These are phyloP conservation scores for Nakazawaea ishiwadae DNA, from an alignment of 805 yeast genomes.

Conservation along the genomic window DNA sequence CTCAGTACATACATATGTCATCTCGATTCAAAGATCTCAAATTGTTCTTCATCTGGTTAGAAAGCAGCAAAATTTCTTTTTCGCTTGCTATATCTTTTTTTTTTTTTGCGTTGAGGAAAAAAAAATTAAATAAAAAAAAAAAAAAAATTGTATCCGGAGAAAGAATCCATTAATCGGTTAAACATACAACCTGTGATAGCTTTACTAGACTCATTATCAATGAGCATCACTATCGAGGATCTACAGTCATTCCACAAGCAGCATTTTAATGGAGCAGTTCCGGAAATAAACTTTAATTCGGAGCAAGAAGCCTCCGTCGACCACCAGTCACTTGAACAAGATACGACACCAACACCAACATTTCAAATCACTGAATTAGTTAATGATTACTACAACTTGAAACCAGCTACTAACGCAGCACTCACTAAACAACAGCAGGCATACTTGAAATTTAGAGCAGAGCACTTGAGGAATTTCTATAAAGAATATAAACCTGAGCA, in stretches of 20 bases:
- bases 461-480: slow-evolving; percentile 2
- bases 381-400: slow-evolving; percentile 9
- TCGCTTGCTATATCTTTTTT: neutral
- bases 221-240: neutral
- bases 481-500: neutral
- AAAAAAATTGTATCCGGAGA: neutral
- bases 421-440: slow-evolving; percentile 1
- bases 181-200: no score
- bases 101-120: neutral
- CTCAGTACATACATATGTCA: no score
- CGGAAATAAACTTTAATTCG: slow-evolving; percentile 2
- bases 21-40: no score
- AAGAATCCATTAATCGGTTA: no score
- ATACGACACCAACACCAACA: neutral
- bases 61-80: neutral
- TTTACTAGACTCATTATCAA: neutral
- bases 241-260: neutral
- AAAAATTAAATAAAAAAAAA: no score
- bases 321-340: neutral
- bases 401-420: neutral
- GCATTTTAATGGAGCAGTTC: neutral
- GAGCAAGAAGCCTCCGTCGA: neutral
- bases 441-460: slow-evolving; percentile 4
- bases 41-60: no score
- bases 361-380: slow-evolving; percentile 4